These are phyloP conservation scores for Dactylella cylindrospora DNA, from an alignment of 2,329 filamentous ascomycete species.

Conservation along the genomic window DNA sequence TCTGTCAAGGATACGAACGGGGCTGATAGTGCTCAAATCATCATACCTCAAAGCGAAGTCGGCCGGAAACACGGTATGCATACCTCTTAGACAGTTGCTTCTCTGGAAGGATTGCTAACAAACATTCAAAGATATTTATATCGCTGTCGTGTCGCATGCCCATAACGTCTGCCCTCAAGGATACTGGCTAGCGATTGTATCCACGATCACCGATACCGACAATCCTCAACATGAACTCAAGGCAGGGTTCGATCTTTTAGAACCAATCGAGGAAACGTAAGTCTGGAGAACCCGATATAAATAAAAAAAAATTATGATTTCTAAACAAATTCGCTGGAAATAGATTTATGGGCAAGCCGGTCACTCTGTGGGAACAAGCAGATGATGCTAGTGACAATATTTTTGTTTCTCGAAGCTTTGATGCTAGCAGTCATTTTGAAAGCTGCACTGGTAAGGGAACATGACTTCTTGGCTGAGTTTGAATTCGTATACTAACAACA, in stretches of 20 bases:
- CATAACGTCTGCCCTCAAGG: conserved; percentile 99
- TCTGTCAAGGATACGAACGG: conserved; percentile 87
- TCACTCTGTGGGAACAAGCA: conserved; percentile 91
- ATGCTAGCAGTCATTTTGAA: conserved; percentile 97
- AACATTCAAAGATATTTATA: conserved; percentile 74
- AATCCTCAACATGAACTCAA: conserved; percentile 97
- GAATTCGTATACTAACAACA: conserved; percentile 23
- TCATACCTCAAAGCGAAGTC: conserved; percentile 96
- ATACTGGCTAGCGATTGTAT: conserved; percentile 98
- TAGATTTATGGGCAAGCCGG: conserved; percentile 58
- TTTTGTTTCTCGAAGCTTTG: conserved; percentile 98
- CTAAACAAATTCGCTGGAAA: too few relatives aligned
- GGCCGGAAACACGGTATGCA: conserved; percentile 87
- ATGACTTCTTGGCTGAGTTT: conserved; percentile 11
- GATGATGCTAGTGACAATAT: conserved; percentile 83
- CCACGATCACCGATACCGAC: conserved; percentile 88
- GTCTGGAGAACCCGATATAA: neutral
- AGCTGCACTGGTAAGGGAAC: conserved; percentile 65
- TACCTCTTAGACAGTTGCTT: neutral
- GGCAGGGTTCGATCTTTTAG: conserved; percentile 86
- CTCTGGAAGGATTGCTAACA: conserved; percentile 35
- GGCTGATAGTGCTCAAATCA: conserved; percentile 86
- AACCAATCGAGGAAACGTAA: conserved; percentile 88
- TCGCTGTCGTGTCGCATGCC: conserved; percentile 89
- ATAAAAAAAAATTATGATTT: too few relatives aligned